A percentile compares a stretch with the other conserved stretches of the same genome.
Evolutionary conservation across 2,329 filamentous ascomycete species (phyloP).

Genomic region (Boeremia lycopersici): DNA sequence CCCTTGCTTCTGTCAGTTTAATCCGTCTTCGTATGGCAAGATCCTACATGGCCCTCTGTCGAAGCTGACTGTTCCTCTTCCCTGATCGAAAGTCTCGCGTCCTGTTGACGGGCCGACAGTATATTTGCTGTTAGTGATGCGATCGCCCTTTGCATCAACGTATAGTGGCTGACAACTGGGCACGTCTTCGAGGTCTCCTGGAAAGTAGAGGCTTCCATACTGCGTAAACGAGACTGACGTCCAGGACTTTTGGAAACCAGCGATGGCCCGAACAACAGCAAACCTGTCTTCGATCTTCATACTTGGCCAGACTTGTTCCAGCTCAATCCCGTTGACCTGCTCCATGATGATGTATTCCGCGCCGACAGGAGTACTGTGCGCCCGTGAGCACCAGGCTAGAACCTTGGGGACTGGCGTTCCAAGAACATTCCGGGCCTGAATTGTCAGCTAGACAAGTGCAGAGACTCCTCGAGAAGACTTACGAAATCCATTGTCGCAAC

Average conservation of each 20-base stretch:
- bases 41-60: conserved; percentile 48
- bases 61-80: conserved; percentile 35
- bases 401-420: conserved; percentile 42
- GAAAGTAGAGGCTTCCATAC: conserved; percentile 39
- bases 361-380: conserved; percentile 34
- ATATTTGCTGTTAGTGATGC: conserved; percentile 36
- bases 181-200: conserved; percentile 32
- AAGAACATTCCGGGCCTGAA: conserved; percentile 37
- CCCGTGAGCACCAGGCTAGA: conserved; percentile 41
- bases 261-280: conserved; percentile 36
- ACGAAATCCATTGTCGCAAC: conserved; percentile 49
- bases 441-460: neutral
- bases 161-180: neutral
- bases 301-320: conserved; percentile 37
- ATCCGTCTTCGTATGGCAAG: conserved; percentile 9
- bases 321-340: conserved; percentile 34
- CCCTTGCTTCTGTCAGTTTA: conserved; percentile 31
- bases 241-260: conserved; percentile 39
- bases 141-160: conserved; percentile 13
- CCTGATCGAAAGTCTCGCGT: conserved; percentile 40
- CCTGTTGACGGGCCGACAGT: conserved; percentile 47
- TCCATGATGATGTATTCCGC: conserved; percentile 46
- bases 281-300: conserved; percentile 33
- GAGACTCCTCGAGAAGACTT: conserved; percentile 11
- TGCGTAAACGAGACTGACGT: conserved; percentile 37